Conservation (phyloP, 176 grass and related monocot species). For the Oropetium thomaeum region DNA sequence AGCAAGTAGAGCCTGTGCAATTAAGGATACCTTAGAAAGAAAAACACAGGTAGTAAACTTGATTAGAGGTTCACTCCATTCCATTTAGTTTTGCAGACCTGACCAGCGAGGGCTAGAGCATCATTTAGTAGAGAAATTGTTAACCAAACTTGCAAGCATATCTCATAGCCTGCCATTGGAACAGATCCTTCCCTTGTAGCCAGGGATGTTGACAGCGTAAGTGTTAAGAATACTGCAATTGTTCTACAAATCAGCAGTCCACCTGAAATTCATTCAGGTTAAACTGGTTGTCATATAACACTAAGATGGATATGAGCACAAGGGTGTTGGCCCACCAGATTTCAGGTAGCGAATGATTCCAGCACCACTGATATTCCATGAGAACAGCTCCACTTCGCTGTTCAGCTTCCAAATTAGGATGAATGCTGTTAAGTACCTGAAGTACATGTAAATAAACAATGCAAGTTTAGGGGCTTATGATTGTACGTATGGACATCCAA, state of each 20-base stretch:
- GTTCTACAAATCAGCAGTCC: constrained; percentile 82
- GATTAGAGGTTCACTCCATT: no score
- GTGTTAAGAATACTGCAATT: constrained; percentile 62
- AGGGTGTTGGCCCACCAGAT: constrained; percentile 67
- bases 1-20: constrained; percentile 71
- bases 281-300: no score
- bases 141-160: constrained; percentile 93
- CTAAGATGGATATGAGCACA: no score
- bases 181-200: constrained; percentile 81
- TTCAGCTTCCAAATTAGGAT: constrained; percentile 90
- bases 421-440: constrained; percentile 78
- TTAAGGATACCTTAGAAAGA: constrained; percentile 23
- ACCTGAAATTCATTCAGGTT: no score
- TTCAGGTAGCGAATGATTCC: constrained; percentile 70
- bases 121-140: constrained; percentile 85
- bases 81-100: constrained; percentile 64
- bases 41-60: no score
- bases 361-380: constrained; percentile 42
- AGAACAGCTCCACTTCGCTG: constrained; percentile 59
- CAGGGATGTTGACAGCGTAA: constrained; percentile 72
- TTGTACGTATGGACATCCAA: not conserved
- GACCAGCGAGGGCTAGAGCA: constrained; percentile 85
- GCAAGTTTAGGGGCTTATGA: constrained; percentile 1
- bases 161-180: constrained; percentile 85
- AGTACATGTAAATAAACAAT: constrained; percentile 24